Evolutionary conservation across 192 early-diverging fungal species (phyloP), one percentile per base, ranked within the genome.

Genomic region (Coemansia pectinata): DNA sequence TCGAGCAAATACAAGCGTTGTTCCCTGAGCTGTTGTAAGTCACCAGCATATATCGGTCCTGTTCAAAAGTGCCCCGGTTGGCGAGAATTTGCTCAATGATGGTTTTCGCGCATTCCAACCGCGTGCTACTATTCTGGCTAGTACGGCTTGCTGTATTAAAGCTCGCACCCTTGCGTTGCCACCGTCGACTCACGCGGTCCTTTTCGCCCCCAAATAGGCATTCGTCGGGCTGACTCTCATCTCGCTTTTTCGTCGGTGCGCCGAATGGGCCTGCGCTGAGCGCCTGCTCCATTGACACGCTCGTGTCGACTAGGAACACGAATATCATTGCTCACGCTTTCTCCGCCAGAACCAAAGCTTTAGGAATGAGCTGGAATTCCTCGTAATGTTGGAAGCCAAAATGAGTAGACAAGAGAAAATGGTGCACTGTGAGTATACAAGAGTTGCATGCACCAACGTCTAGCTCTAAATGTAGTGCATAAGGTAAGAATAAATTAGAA

Each of bases 251-350:
- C 33, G 48, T 23, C 1, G 63, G 14, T 7, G 31, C 64, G 69
- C 36, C 41, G 11, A 27, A 36, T 25, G 61, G 41, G 10, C 47
- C 25, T 10, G 69, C 45, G 52, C 63, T 65, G 50, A 78, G 73
- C 81, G 62, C 76, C 48, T 83, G 81, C 60, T 91, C 92, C 93
- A 94, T 94, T 14, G 92, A 93, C 68, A 86, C 91, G 71, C 89
- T 91, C 5, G 89, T 93, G 82, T 94, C 93, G 15, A 94, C 76
- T n/a, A 94, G 70, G 78, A 94, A 94, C 2, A 89, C 83, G 52
- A 89, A 76, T 75, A 89, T 83, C 88, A 88, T 81, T 70, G 25
- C 12, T 12, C n/a, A 11, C 42, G 5, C 34, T 36, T 36, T 36
- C 8, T 36, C 34, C 34, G 34, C 34, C 34, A 9, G 8, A 36